Base-by-base conservation (phyloP, 176 grass and related monocot genomes). In the Rhynchospora tenuis region DNA sequence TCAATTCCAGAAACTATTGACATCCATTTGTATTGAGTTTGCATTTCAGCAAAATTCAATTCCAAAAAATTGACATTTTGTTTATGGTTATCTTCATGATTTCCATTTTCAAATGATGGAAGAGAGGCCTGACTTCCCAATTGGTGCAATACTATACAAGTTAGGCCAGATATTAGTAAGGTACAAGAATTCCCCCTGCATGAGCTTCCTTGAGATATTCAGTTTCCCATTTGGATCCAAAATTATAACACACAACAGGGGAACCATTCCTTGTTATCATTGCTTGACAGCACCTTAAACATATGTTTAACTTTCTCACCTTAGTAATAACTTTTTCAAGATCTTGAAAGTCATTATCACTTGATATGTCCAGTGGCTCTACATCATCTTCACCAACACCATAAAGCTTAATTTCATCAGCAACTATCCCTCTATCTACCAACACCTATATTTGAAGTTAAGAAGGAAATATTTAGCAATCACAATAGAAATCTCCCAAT, bases 391-490 rank as follows among this genome's bases (percentile, higher is more conserved):
- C 92, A 64, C 63, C 86, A 47, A 78, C 86, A 54, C 73, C 90
- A 91, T 94, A 98, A 74, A 98, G 92, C 80, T 93, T 98, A 23
- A 98, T 98, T 84, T 94, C 95, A 15, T 88, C 86, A 80, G 83
- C 78, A 14, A 74, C 13, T 88, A 98, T 93, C 89, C 92, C 95
- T 94, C 26, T 98, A 63, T 93, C 82, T 19, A 91, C 64, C 83
- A 98, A 88, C 83, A 98, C 88, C 95, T 98, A 85, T 63, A 23
- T 62, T 88, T 85, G 52, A 86, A 45, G 7, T 64, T 26, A 64
- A 52, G 15, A 85, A 38, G 81, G 3, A 81, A 26, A 86, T 84
- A 78, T 81, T 52, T 82, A 57, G 47, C 7, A 66, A 38, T 75
- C 45, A 54, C 19, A 28, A 75, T 17, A 54, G 72, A 29, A 54